phyloP scores from a whole-genome alignment of 371 early-diverging fungal genomes.

The Saksenaea vasiformis region DNA sequence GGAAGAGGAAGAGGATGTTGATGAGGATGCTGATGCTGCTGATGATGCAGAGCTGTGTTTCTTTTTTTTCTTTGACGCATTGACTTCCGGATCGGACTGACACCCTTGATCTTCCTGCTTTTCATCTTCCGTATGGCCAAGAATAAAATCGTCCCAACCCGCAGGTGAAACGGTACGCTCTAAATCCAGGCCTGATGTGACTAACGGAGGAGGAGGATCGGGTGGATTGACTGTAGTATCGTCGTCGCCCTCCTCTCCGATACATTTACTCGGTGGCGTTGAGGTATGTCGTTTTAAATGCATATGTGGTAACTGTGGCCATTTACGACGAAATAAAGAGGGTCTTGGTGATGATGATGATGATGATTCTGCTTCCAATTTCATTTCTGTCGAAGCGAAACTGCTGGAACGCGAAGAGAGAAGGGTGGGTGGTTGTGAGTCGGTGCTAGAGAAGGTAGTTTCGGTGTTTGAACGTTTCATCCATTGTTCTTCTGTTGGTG shows the following conservation, averaged over 20 bases:
- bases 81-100: conserved; percentile 1
- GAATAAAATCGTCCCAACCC: not conserved
- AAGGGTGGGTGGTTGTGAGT: not conserved
- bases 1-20: not conserved
- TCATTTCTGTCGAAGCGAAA: not conserved
- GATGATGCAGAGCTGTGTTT: not conserved
- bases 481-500: conserved; percentile 1
- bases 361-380: not conserved
- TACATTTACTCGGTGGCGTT: not conserved
- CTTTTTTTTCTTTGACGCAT: not conserved
- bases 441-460: not conserved
- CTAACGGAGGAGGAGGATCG: conserved; percentile 11
- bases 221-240: conserved; percentile 11
- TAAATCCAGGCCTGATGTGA: not conserved
- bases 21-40: not conserved
- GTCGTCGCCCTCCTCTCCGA: too few relatives aligned
- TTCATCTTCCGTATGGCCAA: not conserved
- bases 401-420: conserved; percentile 1
- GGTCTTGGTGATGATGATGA: not conserved
- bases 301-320: not conserved
- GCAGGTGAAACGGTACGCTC: not conserved
- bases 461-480: conserved; percentile 1
- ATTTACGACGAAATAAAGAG: not conserved
- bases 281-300: not conserved
- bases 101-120: not conserved